Percentiles rank a stretch among this genome's conserved stretches.
Evolutionary conservation across 208 protist genomes (phyloP).

Genomic region (Trypanosoma cruzi): DNA sequence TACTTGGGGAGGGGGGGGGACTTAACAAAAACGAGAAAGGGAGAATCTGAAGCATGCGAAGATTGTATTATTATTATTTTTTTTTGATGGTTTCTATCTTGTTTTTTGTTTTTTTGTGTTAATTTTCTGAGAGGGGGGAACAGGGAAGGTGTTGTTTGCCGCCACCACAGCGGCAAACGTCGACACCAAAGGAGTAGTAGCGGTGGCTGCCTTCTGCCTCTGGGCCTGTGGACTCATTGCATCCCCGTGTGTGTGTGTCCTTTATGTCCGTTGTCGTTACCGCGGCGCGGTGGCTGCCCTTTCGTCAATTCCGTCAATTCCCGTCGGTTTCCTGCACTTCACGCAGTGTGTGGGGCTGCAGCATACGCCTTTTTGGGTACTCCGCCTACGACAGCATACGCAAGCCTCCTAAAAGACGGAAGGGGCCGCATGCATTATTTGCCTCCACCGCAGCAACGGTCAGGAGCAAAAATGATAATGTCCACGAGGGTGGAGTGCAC

Average conservation of each 20-base stretch:
- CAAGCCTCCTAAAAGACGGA: conserved; percentile 19
- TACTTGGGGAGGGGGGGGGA: too few species aligned
- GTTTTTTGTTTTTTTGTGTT: background rate
- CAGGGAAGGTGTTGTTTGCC: background rate
- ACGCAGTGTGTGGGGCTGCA: background rate
- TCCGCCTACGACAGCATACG: conserved; percentile 34
- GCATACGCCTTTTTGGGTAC: conserved; percentile 22
- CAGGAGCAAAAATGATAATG: conserved; percentile 8
- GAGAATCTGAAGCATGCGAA: too few species aligned
- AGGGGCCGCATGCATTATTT: background rate
- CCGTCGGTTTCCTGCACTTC: background rate
- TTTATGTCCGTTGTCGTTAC: background rate
- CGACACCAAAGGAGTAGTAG: background rate
- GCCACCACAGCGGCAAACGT: background rate
- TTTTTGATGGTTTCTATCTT: background rate
- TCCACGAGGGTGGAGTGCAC: background rate
- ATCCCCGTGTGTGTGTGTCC: background rate
- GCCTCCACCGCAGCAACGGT: background rate
- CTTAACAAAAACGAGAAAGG: too few species aligned
- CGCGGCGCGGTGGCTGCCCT: background rate
- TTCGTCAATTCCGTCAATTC: background rate
- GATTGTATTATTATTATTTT: too few species aligned
- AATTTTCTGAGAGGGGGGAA: background rate
- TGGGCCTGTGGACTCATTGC: background rate
- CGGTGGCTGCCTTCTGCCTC: background rate